These are phyloP conservation scores for Favolaschia claudopus DNA, from an alignment of 768 basidiomycete species.

Conservation along the genomic window DNA sequence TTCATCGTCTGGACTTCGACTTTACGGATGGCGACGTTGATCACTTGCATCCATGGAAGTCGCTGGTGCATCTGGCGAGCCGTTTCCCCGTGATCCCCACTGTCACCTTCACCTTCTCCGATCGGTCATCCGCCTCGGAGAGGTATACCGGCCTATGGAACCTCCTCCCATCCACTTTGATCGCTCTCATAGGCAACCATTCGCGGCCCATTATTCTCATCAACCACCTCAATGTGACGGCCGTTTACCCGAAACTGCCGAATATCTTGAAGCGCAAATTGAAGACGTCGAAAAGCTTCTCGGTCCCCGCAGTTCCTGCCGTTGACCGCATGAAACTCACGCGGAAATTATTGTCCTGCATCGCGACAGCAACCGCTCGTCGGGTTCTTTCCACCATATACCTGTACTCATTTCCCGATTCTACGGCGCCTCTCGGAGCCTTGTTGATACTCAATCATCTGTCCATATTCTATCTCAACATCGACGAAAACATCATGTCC, in stretches of 20 bases:
- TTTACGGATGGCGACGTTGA: neutral
- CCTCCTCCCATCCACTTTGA: neutral
- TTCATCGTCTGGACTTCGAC: slow-evolving; percentile 4
- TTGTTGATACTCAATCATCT: slow-evolving; percentile 2
- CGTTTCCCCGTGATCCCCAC: slow-evolving; percentile 8
- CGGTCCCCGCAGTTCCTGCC: neutral
- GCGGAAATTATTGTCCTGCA: neutral
- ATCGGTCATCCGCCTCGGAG: neutral
- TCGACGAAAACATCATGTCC: neutral
- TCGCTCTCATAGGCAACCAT: neutral
- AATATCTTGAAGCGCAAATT: slow-evolving; percentile 2
- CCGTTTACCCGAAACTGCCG: slow-evolving; percentile 1
- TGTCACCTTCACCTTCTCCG: slow-evolving; percentile 5
- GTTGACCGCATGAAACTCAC: slow-evolving; percentile 9
- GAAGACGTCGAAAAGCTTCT: neutral
- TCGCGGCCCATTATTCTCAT: slow-evolving; percentile 4
- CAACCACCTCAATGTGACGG: neutral
- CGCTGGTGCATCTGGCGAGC: slow-evolving; percentile 2
- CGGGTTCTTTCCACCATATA: neutral
- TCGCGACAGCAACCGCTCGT: neutral
- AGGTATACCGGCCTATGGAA: neutral
- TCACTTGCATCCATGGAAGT: neutral
- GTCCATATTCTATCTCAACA: neutral
- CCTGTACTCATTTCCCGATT: slow-evolving; percentile 5
- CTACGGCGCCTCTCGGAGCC: neutral